Conservation (phyloP, 768 basidiomycete genomes). For the Auricularia auricula-judae region DNA sequence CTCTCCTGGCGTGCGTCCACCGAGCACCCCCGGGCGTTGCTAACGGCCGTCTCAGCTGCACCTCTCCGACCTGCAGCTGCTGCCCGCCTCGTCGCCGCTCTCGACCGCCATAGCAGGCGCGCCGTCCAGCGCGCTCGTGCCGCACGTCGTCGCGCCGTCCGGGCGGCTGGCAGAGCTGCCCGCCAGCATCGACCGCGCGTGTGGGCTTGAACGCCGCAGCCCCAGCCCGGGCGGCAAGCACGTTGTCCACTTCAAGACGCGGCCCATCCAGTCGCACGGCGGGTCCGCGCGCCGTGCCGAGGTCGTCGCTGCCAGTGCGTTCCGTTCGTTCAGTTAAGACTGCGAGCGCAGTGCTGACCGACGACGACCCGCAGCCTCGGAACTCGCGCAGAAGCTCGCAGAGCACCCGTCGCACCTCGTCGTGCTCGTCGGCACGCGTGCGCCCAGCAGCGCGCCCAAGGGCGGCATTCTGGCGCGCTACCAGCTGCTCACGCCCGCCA, state of each 20-base stretch:
- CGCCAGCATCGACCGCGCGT: conserved; percentile 36
- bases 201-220: conserved; percentile 15
- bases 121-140: conserved; percentile 48
- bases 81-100: conserved; percentile 42
- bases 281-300: not conserved
- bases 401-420: conserved; percentile 25
- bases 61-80: conserved; percentile 60
- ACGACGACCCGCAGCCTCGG: not conserved
- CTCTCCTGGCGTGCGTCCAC: conserved; percentile 54
- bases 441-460: conserved; percentile 25
- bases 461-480: conserved; percentile 63
- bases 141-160: conserved; percentile 36
- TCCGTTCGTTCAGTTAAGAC: not conserved
- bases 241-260: conserved; percentile 26
- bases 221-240: conserved; percentile 8
- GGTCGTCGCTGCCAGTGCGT: not conserved
- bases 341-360: conserved; percentile 14
- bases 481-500: conserved; percentile 65
- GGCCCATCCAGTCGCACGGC: not conserved
- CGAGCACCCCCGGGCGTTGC: not conserved
- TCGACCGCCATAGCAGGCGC: conserved; percentile 36
- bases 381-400: not conserved
- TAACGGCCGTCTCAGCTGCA: conserved; percentile 38
- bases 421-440: conserved; percentile 15
- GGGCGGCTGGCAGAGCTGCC: conserved; percentile 25